Conservation (phyloP, 2,329 filamentous ascomycete genomes). For the Apiospora pterosperma region DNA sequence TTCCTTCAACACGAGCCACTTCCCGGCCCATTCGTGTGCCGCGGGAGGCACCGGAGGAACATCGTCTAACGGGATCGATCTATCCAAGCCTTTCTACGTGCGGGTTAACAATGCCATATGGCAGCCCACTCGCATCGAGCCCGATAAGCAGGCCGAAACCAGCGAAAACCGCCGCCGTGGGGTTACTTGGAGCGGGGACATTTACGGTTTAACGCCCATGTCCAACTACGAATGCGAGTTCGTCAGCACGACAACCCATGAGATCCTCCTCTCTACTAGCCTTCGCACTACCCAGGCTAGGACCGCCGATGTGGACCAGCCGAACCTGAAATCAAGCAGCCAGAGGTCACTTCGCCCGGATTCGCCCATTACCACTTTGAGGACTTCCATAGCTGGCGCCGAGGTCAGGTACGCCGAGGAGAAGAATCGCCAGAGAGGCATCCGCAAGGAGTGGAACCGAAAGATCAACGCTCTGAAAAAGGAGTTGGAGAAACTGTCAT, state of each 20-base stretch:
- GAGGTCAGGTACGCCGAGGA: conserved; percentile 69
- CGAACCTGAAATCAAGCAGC: conserved; percentile 27
- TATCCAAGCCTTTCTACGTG: conserved; percentile 73
- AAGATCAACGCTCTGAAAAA: conserved; percentile 65
- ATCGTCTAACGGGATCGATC: conserved; percentile 46
- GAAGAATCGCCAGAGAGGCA: conserved; percentile 64
- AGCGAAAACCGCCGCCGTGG: conserved; percentile 27
- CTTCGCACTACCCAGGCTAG: conserved; percentile 61
- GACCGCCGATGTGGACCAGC: conserved; percentile 34
- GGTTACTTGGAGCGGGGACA: conserved; percentile 66
- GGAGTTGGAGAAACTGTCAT: conserved; percentile 68
- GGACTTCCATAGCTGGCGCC: conserved; percentile 70
- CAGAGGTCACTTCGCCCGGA: conserved; percentile 67
- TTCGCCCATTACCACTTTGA: conserved; percentile 73
- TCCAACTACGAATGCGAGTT: conserved; percentile 80
- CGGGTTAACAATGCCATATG: conserved; percentile 75
- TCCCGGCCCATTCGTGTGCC: conserved; percentile 39
- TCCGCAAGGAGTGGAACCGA: conserved; percentile 72
- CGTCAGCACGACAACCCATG: conserved; percentile 62
- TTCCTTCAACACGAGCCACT: conserved; percentile 70
- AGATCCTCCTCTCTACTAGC: conserved; percentile 68
- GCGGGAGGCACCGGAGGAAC: background rate
- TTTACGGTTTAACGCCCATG: conserved; percentile 65
- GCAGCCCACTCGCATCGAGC: conserved; percentile 71
- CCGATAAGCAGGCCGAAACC: conserved; percentile 26